Percentiles rank a stretch among this genome's conserved stretches.
These are phyloP conservation scores for Hymenotorrendiella dingleyae DNA, from an alignment of 2,329 filamentous ascomycete species.

Conservation along the genomic window DNA sequence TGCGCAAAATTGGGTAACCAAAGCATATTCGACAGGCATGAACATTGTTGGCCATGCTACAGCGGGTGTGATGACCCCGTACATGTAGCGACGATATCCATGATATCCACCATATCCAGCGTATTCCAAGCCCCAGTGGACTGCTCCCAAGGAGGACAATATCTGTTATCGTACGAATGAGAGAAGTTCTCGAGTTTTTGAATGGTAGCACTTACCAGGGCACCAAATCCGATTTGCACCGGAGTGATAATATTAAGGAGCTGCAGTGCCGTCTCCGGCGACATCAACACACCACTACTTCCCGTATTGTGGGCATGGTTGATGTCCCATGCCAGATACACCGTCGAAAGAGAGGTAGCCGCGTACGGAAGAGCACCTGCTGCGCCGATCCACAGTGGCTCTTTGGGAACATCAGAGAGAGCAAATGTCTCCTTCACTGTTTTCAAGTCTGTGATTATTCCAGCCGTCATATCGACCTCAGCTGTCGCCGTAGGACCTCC, in stretches of 20 bases:
- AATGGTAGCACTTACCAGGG: slow-evolving; percentile 52
- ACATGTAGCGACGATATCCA: slow-evolving; percentile 74
- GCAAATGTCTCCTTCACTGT: slow-evolving; percentile 65
- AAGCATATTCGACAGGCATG: slow-evolving; percentile 75
- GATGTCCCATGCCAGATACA: slow-evolving; percentile 78
- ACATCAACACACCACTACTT: slow-evolving; percentile 57
- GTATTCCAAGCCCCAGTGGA: slow-evolving; percentile 90
- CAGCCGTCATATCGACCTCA: slow-evolving; percentile 47
- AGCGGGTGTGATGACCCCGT: slow-evolving; percentile 72
- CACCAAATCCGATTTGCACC: slow-evolving; percentile 85
- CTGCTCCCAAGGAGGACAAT: slow-evolving; percentile 86
- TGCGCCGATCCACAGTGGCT: slow-evolving; percentile 62
- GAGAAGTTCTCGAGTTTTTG: background rate
- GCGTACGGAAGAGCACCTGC: slow-evolving; percentile 82
- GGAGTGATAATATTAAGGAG: slow-evolving; percentile 74
- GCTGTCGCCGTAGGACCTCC: slow-evolving; percentile 16
- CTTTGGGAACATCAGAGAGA: slow-evolving; percentile 57
- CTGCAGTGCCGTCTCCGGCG: slow-evolving; percentile 61
- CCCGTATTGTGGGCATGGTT: slow-evolving; percentile 58
- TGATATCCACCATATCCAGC: slow-evolving; percentile 61
- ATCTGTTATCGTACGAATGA: slow-evolving; percentile 45
- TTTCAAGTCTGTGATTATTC: slow-evolving; percentile 50
- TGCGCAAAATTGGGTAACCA: slow-evolving; percentile 79
- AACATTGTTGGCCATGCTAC: slow-evolving; percentile 87
- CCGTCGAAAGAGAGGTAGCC: slow-evolving; percentile 74